Percentiles rank a stretch among this genome's conserved stretches.
Conservation (phyloP, 2,329 filamentous ascomycete genomes). For the Alternaria burnsii region DNA sequence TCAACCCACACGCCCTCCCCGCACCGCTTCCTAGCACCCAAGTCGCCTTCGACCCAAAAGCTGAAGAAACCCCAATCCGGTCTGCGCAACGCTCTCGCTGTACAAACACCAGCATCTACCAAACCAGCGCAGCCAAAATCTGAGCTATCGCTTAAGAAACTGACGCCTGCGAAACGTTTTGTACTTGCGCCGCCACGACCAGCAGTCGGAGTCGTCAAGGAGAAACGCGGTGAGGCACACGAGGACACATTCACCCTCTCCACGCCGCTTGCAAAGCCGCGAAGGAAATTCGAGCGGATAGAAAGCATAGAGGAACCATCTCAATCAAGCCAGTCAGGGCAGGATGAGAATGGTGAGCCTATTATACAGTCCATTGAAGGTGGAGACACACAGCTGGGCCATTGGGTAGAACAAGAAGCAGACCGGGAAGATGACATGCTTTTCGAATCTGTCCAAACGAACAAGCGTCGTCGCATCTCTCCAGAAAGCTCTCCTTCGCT, state of each 20-base stretch:
- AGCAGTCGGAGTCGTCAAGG: conserved; percentile 7
- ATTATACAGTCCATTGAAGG: conserved; percentile 29
- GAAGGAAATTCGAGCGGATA: conserved; percentile 32
- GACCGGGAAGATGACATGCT: conserved; percentile 41
- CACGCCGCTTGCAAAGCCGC: conserved; percentile 28
- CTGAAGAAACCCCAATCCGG: conserved; percentile 33
- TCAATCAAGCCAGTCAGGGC: conserved; percentile 30
- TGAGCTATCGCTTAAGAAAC: conserved; percentile 22
- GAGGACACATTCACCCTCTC: conserved; percentile 5
- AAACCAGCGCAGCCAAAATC: not conserved
- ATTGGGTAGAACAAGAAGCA: conserved; percentile 4
- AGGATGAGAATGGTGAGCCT: conserved; percentile 9
- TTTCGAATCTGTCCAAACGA: conserved; percentile 22
- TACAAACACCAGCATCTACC: conserved; percentile 18
- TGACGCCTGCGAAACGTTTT: conserved; percentile 47
- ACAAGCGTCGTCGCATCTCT: conserved; percentile 40
- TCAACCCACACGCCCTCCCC: conserved; percentile 43
- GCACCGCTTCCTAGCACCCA: conserved; percentile 45
- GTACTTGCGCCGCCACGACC: conserved; percentile 31
- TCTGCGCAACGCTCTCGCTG: conserved; percentile 32
- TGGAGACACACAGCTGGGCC: conserved; percentile 6
- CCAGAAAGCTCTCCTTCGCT: conserved; percentile 18
- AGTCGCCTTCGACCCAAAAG: conserved; percentile 25
- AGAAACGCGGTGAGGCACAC: conserved; percentile 3
- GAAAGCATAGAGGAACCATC: conserved; percentile 48